Conservation (phyloP, 768 basidiomycete genomes). For the Trametopsis cervina region DNA sequence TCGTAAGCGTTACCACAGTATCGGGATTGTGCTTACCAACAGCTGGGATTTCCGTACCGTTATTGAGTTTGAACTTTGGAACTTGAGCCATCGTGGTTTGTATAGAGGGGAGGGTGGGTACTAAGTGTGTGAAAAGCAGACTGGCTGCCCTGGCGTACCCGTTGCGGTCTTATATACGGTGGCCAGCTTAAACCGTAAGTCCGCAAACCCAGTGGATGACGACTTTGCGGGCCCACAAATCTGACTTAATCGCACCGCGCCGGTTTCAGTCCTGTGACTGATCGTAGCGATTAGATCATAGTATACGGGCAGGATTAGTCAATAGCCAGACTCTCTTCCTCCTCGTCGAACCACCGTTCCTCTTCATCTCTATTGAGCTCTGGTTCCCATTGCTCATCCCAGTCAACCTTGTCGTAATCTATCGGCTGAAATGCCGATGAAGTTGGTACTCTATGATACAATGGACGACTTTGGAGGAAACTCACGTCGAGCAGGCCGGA, state of each 20-base stretch:
- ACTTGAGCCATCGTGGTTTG: conserved; percentile 18
- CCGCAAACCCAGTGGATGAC: too few species aligned
- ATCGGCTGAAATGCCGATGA: conserved; percentile 37
- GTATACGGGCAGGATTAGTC: not conserved
- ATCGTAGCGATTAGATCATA: not conserved
- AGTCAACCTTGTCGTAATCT: conserved; percentile 68
- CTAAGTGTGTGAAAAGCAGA: too few species aligned
- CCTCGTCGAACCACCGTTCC: conserved; percentile 71
- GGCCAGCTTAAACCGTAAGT: too few species aligned
- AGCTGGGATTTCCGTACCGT: conserved; percentile 33
- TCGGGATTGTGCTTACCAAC: conserved; percentile 25
- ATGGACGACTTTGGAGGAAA: conserved; percentile 8
- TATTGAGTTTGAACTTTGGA: conserved; percentile 33
- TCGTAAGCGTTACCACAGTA: not conserved
- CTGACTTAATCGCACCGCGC: too few species aligned
- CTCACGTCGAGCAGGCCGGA: conserved; percentile 71
- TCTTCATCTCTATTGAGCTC: conserved; percentile 55
- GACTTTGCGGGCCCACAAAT: too few species aligned
- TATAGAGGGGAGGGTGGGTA: too few species aligned
- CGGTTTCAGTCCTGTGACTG: not conserved
- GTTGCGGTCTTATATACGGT: too few species aligned
- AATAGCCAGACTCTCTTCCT: conserved; percentile 31
- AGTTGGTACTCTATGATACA: not conserved
- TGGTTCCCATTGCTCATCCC: conserved; percentile 63
- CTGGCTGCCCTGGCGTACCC: too few species aligned